A percentile compares a stretch with the other conserved stretches of the same genome.
Conservation (phyloP, 257 asterid genomes). For the Striga asiatica region DNA sequence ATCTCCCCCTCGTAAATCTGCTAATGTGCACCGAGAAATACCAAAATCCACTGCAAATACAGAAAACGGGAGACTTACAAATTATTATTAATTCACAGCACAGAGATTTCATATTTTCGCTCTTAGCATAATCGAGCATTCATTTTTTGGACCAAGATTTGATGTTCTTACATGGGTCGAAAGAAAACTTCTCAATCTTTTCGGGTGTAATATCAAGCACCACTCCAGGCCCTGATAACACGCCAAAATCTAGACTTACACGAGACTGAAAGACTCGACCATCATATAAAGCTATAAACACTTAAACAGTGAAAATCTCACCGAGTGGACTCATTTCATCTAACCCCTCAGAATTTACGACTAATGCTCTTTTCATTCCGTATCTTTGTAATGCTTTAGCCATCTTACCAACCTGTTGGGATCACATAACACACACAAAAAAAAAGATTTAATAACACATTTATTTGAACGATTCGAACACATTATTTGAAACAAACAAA, state of each 20-base stretch:
- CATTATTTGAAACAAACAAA: too few species aligned
- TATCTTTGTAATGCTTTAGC: conserved; percentile 65
- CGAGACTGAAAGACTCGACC: too few species aligned
- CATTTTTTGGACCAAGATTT: background rate
- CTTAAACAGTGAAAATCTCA: conserved; percentile 13
- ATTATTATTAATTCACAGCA: too few species aligned
- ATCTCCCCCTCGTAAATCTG: conserved; percentile 56
- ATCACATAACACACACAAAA: background rate
- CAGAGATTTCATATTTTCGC: too few species aligned
- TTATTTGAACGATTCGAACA: too few species aligned
- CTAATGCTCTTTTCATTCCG: conserved; percentile 74
- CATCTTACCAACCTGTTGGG: conserved; percentile 52
- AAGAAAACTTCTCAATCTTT: conserved; percentile 47
- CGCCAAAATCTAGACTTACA: background rate
- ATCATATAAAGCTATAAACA: too few species aligned
- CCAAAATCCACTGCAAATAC: conserved; percentile 66
- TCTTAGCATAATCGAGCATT: background rate
- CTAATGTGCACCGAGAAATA: conserved; percentile 66
- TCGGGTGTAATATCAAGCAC: conserved; percentile 54
- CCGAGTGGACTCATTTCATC: conserved; percentile 95
- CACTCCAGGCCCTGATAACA: conserved; percentile 59
- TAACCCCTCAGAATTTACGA: conserved; percentile 74
- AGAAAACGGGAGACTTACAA: too few species aligned
- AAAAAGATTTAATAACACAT: background rate
- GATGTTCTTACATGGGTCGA: conserved; percentile 62